A percentile compares a stretch with the other conserved stretches of the same genome.
phyloP scores from a whole-genome alignment of 306 rosid species.

The Echinosophora koreensis region DNA sequence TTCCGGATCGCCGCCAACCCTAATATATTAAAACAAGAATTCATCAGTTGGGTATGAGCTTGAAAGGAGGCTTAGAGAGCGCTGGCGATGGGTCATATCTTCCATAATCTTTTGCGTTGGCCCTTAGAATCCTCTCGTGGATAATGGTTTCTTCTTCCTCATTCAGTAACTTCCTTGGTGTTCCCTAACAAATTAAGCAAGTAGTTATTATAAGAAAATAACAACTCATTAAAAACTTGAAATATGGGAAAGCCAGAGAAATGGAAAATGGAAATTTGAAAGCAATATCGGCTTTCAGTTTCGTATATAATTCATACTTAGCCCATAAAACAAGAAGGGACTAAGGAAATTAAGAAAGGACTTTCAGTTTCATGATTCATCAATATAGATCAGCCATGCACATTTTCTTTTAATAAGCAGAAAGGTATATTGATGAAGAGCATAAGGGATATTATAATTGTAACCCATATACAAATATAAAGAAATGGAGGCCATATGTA shows the following conservation, averaged over 20 bases:
- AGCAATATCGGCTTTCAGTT: not conserved
- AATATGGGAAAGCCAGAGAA: not conserved
- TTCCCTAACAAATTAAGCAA: constrained; percentile 26
- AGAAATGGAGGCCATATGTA: too few species aligned
- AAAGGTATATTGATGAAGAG: too few species aligned
- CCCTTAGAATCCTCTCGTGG: constrained; percentile 70
- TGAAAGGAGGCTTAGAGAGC: constrained; percentile 76
- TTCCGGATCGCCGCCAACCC: not conserved
- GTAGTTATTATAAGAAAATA: not conserved
- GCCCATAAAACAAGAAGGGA: not conserved
- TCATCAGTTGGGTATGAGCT: constrained; percentile 75
- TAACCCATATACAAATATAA: too few species aligned
- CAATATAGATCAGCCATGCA: too few species aligned
- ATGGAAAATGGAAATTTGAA: not conserved
- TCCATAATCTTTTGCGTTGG: constrained; percentile 71
- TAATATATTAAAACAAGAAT: not conserved
- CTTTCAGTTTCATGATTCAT: not conserved
- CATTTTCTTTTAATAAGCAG: too few species aligned
- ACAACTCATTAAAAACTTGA: not conserved
- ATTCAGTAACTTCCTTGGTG: constrained; percentile 5
- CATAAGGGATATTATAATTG: too few species aligned
- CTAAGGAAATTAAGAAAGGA: not conserved
- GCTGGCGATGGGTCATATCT: constrained; percentile 76
- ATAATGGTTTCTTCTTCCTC: constrained; percentile 45
- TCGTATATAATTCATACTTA: not conserved